phyloP scores from a whole-genome alignment of 2,329 filamentous ascomycete genomes.

The Rhynchosporium graminicola region DNA sequence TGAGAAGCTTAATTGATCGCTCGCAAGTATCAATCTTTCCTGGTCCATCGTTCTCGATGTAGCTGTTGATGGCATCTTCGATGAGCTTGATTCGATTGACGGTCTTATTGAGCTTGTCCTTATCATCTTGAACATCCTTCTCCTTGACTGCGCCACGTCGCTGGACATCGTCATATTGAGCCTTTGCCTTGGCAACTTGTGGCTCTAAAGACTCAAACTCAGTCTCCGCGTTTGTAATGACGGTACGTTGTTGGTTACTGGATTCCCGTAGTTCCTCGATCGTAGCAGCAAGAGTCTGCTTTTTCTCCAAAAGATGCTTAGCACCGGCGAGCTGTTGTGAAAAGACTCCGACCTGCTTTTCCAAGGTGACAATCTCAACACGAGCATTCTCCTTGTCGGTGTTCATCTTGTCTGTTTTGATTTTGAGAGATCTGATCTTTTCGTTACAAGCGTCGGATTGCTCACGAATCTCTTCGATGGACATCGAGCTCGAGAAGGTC shows the following conservation, averaged over 20 bases:
- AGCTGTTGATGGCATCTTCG: slow-evolving; percentile 76
- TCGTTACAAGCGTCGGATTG: slow-evolving; percentile 68
- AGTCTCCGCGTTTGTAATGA: slow-evolving; percentile 67
- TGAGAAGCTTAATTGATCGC: slow-evolving; percentile 66
- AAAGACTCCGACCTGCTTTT: slow-evolving; percentile 76
- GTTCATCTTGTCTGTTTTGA: slow-evolving; percentile 63
- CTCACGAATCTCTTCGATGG: slow-evolving; percentile 81
- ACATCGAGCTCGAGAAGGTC: slow-evolving; percentile 64
- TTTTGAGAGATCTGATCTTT: slow-evolving; percentile 64
- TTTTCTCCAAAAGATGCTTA: slow-evolving; percentile 78
- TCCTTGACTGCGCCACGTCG: slow-evolving; percentile 72
- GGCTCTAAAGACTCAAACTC: slow-evolving; percentile 76
- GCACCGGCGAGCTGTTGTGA: slow-evolving; percentile 71
- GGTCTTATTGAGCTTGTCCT: slow-evolving; percentile 70
- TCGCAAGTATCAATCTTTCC: slow-evolving; percentile 69
- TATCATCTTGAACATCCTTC: slow-evolving; percentile 68
- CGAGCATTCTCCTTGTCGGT: slow-evolving; percentile 71
- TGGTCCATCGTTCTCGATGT: slow-evolving; percentile 74
- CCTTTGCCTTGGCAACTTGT: slow-evolving; percentile 72
- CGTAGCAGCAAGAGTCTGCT: slow-evolving; percentile 67
- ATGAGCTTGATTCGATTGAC: slow-evolving; percentile 75
- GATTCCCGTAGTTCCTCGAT: slow-evolving; percentile 73
- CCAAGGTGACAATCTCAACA: slow-evolving; percentile 66
- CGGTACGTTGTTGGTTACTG: slow-evolving; percentile 67
- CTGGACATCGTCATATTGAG: slow-evolving; percentile 74